These are phyloP conservation scores for Fusarium sp. DNA, from an alignment of 2,329 filamentous ascomycete species.

Conservation along the genomic window DNA sequence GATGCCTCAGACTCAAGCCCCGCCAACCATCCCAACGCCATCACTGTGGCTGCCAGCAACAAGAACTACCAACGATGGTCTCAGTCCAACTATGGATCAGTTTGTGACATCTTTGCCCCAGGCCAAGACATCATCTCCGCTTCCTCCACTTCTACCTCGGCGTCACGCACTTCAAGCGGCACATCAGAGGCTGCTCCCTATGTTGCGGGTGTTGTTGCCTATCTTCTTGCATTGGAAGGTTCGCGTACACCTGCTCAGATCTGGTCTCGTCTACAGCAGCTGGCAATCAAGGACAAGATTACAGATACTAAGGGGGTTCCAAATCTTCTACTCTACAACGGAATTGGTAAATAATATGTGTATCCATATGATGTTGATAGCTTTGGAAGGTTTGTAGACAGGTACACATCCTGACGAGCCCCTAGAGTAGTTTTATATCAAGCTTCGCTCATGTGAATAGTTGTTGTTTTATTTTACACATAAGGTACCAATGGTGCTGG, in stretches of 20 bases:
- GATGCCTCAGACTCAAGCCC: slow-evolving; percentile 26
- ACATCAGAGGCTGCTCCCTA: slow-evolving; percentile 41
- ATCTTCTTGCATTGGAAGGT: slow-evolving; percentile 40
- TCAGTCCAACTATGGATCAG: slow-evolving; percentile 60
- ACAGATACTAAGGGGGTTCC: slow-evolving; percentile 21
- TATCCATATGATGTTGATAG: not conserved
- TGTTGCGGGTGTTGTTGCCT: slow-evolving; percentile 42
- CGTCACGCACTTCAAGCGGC: slow-evolving; percentile 8
- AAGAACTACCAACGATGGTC: slow-evolving; percentile 53
- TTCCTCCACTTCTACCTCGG: slow-evolving; percentile 30
- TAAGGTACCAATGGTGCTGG: too few relatives aligned
- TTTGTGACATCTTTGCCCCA: slow-evolving; percentile 24
- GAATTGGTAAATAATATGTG: slow-evolving; percentile 13
- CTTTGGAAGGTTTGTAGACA: not conserved
- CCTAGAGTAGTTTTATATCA: too few relatives aligned
- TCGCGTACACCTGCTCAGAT: slow-evolving; percentile 16
- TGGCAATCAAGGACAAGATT: slow-evolving; percentile 32
- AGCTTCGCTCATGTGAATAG: too few relatives aligned
- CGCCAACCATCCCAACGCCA: slow-evolving; percentile 37
- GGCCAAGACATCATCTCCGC: slow-evolving; percentile 43
- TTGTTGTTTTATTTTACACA: too few relatives aligned
- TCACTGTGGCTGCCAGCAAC: slow-evolving; percentile 50
- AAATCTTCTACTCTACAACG: slow-evolving; percentile 37
- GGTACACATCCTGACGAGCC: too few relatives aligned
- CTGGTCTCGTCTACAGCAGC: slow-evolving; percentile 9